phyloP scores from a whole-genome alignment of 2,329 filamentous ascomycete species.

The Ceratocystis eucalypticola region DNA sequence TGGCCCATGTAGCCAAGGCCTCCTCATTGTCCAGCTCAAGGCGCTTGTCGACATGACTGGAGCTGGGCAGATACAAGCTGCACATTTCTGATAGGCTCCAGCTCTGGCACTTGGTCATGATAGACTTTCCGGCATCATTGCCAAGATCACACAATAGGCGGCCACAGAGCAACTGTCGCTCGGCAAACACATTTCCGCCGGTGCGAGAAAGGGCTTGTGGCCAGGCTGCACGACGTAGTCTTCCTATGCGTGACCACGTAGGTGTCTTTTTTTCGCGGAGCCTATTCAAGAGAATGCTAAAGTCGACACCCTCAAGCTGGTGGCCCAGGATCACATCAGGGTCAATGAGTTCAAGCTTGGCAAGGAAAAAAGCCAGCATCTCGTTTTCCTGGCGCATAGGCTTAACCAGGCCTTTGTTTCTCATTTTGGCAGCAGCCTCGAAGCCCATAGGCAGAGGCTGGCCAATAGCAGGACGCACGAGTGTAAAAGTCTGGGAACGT shows the following conservation, averaged over 20 bases:
- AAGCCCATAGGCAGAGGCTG: constrained; percentile 74
- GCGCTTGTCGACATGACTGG: constrained; percentile 41
- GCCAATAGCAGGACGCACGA: constrained; percentile 63
- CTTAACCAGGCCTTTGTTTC: constrained; percentile 64
- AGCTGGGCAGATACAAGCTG: constrained; percentile 66
- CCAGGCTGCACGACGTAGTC: constrained; percentile 73
- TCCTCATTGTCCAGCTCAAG: constrained; percentile 80
- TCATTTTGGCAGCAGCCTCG: constrained; percentile 57
- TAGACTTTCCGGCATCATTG: constrained; percentile 92
- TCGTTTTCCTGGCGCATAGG: constrained; percentile 73
- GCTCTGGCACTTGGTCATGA: constrained; percentile 93
- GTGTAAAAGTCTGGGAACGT: constrained; percentile 78
- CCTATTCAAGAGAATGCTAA: constrained; percentile 76
- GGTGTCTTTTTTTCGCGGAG: constrained; percentile 82
- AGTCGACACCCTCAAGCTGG: constrained; percentile 93
- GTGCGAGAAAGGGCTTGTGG: constrained; percentile 73
- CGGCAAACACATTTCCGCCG: constrained; percentile 81
- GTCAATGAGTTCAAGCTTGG: constrained; percentile 74
- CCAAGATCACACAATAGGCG: constrained; percentile 84
- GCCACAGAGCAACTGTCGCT: constrained; percentile 78
- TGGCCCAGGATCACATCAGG: constrained; percentile 91
- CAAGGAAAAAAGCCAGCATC: constrained; percentile 76
- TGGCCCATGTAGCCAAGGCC: constrained; percentile 75
- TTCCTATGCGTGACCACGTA: constrained; percentile 86
- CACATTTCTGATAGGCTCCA: constrained; percentile 99